Conservation (phyloP, 108 stramenopile genomes). For the Nitzschia sp. region DNA sequence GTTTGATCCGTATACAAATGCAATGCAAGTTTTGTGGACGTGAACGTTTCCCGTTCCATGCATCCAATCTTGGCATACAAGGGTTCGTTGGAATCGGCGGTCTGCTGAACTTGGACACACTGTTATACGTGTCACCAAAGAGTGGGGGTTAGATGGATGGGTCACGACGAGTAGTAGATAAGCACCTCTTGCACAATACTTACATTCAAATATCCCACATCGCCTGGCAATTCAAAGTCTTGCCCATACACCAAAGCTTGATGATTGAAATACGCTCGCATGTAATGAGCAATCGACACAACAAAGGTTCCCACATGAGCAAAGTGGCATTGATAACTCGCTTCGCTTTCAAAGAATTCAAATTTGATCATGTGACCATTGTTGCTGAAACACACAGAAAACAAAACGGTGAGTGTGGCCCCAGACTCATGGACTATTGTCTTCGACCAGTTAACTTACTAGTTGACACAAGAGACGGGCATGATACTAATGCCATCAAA, state of each 20-base stretch:
- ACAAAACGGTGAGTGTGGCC: not conserved
- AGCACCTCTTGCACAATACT: conserved; percentile 29
- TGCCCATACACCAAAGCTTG: conserved; percentile 70
- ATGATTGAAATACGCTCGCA: conserved; percentile 89
- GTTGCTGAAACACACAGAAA: conserved; percentile 55
- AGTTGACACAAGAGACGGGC: conserved; percentile 86
- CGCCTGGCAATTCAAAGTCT: conserved; percentile 72
- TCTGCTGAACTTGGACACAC: conserved; percentile 71
- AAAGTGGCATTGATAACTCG: conserved; percentile 77
- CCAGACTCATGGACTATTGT: not conserved
- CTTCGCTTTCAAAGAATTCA: conserved; percentile 70
- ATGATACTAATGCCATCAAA: conserved; percentile 79
- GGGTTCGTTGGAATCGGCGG: conserved; percentile 35
- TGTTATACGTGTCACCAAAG: too few relatives aligned
- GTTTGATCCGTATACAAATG: conserved; percentile 79
- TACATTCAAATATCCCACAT: conserved; percentile 82
- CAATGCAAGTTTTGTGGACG: conserved; percentile 78
- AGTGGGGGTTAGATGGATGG: too few relatives aligned
- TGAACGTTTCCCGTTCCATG: conserved; percentile 79
- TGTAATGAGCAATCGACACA: conserved; percentile 88
- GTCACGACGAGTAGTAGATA: too few relatives aligned
- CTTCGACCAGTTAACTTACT: conserved; percentile 60
- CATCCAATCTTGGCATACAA: conserved; percentile 91
- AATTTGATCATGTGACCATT: conserved; percentile 92
- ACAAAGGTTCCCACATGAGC: conserved; percentile 81